Evolutionary conservation across 2,329 filamentous ascomycete species (phyloP), one percentile per base, ranked within the genome.

Genomic region (Fusarium pseudonygamai): DNA sequence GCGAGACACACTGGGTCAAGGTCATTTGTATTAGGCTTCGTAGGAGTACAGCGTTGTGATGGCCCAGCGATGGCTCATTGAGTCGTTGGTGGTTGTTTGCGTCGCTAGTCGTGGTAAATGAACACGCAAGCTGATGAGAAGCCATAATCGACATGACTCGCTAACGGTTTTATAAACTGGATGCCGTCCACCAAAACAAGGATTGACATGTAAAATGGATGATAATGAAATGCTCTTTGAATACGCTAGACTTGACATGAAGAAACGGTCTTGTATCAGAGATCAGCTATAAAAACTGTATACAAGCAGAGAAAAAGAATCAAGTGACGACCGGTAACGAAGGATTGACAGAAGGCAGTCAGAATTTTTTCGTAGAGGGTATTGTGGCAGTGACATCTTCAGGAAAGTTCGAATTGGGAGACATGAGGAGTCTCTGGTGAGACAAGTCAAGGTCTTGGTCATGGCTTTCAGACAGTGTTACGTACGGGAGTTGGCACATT

Each of bases 401-500:
- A 63, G 32, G 46, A 32, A 36, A 56, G 22, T 43, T 28, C 20
- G 43, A 72, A 52, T 57, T 43, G 49, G 63, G 20, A 28, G 40
- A 13, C 36, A 60, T 40, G 32, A 40, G 57, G 30, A 46, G 32
- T 34, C 28, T 46, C 49, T 49, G 39, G 66, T 61, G 49, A 49
- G 45, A 66, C 42, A 43, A 70, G 46, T 36, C 37, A 42, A 14
- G 28, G 36, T 39, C 32, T 55, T 46, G 24, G 43, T 24, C 36
- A 49, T 40, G 45, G 28, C 37, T 36, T 50, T 60, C 40, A 40
- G 57, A 65, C 22, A 45, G 40, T 52, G 45, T 39, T 50, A 58
- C 55, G 40, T 57, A 49, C 47, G 55, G 36, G 32, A 64, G 45
- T 28, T 61, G 22, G n/a, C 67, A 52, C 58, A 55, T 59, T 42